Evolutionary conservation across 2,329 filamentous ascomycete genomes (phyloP), one percentile per base, ranked within the genome.

Genomic region (Clonostachys rosea): DNA sequence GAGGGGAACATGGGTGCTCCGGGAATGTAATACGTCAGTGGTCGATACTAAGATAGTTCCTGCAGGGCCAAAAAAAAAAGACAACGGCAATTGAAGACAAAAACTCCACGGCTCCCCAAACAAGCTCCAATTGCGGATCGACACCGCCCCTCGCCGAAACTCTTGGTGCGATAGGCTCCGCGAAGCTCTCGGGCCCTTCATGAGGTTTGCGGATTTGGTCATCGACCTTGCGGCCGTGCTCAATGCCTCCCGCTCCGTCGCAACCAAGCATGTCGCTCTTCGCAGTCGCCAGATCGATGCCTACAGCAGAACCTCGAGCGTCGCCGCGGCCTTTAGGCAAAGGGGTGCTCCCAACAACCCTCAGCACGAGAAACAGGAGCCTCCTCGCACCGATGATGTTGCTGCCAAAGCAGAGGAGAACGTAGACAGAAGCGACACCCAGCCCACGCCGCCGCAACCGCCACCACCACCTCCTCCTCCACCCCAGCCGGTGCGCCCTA

Each of bases 151-250:
- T 9, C 24, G 24, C 24, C 24, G 24, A 30, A 30, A 30, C 24
- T 30, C 24, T 30, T 30, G 24, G 24, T 30, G 24, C 24, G 24
- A 30, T 8, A 30, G 24, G 24, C 41, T 43, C 49, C 58, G 24
- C 24, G 24, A 30, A 30, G 24, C 24, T 30, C 24, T 30, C 24
- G 24, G 24, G 24, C 52, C 56, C 52, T 56, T 50, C 55, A 83
- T 83, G 79, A 70, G 78, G 64, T 71, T 82, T 75, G 79, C 78
- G 69, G 84, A 79, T 69, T 81, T 76, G 60, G 69, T 75, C 52
- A 72, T 91, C 61, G 88, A 91, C 69, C 71, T 87, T 57, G 81
- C 84, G 55, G 80, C 84, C 50, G 74, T 91, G 53, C 74, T 86
- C 64, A 82, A 78, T 71, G 87, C 83, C 61, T 85, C 86, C 44